Percentiles rank a stretch among this genome's conserved stretches.
These are phyloP conservation scores for Quercus tomentella DNA, from an alignment of 331 rosid genomes.

Conservation along the genomic window DNA sequence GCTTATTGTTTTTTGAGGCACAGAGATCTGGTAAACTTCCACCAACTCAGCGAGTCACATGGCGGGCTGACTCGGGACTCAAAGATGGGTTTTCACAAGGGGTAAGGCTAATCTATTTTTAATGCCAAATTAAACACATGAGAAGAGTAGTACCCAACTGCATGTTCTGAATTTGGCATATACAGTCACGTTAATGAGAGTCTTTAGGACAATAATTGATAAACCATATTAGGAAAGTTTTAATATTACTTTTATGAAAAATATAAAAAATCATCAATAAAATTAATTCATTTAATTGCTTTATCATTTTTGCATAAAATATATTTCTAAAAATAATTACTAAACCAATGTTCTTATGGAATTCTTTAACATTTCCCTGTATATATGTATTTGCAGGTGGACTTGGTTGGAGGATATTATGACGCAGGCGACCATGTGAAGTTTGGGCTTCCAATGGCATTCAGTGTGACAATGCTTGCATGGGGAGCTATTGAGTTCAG, in stretches of 20 bases:
- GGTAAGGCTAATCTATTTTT: constrained; percentile 31
- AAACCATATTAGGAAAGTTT: too few species aligned
- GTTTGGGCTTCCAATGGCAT: constrained; percentile 88
- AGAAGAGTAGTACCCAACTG: too few species aligned
- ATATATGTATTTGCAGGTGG: constrained; percentile 35
- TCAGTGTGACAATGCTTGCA: constrained; percentile 64
- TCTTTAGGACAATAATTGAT: too few species aligned
- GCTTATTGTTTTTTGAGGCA: constrained; percentile 73
- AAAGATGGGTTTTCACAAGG: constrained; percentile 71
- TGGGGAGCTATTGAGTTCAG: constrained; percentile 75
- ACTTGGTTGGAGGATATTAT: constrained; percentile 87
- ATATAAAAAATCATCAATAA: too few species aligned
- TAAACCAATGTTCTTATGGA: too few species aligned
- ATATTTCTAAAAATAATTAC: too few species aligned
- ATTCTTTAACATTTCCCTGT: neutral
- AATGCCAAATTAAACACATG: neutral
- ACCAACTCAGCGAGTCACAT: constrained; percentile 40
- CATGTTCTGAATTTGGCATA: too few species aligned
- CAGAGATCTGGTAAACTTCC: constrained; percentile 81
- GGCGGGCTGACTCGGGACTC: constrained; percentile 83
- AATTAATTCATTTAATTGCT: too few species aligned
- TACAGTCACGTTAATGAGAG: too few species aligned
- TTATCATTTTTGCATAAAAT: too few species aligned
- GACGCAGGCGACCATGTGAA: constrained; percentile 93
- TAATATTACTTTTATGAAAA: too few species aligned